These are phyloP conservation scores for Oryza meyeriana DNA, from an alignment of 176 grass and related monocot species.

Conservation along the genomic window DNA sequence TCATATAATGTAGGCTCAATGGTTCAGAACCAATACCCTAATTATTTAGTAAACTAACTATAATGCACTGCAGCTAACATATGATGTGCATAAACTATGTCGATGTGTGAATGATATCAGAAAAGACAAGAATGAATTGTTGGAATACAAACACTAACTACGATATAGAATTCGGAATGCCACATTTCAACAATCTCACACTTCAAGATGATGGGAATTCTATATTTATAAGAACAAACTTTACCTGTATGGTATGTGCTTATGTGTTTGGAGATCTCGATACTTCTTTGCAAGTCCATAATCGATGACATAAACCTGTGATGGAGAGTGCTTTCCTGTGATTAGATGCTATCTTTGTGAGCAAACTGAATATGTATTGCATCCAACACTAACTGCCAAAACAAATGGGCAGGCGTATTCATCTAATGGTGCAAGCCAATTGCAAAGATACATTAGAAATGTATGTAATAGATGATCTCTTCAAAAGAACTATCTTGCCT, in stretches of 20 bases:
- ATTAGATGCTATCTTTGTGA: constrained; percentile 14
- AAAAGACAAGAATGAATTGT: background rate
- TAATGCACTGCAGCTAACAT: background rate
- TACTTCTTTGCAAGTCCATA: constrained; percentile 64
- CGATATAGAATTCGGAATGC: background rate
- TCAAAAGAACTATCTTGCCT: background rate
- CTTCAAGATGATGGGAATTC: background rate
- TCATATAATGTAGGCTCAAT: background rate
- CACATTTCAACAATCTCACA: background rate
- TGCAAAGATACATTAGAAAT: constrained; percentile 2
- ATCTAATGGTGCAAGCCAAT: background rate
- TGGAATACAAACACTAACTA: constrained; percentile 7
- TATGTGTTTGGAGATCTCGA: constrained; percentile 52
- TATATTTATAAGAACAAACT: background rate
- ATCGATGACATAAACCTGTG: constrained; percentile 57
- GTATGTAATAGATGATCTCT: background rate
- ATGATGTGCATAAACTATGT: background rate
- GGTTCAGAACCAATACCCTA: constrained; percentile 16
- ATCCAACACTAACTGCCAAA: background rate
- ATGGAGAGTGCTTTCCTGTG: background rate
- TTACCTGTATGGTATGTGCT: constrained; percentile 75
- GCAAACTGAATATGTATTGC: background rate
- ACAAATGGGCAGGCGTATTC: background rate
- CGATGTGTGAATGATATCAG: background rate
- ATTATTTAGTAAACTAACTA: background rate